Evolutionary conservation across 495 filamentous ascomycete species (phyloP).

Genomic region (Aspergillus panamensis): DNA sequence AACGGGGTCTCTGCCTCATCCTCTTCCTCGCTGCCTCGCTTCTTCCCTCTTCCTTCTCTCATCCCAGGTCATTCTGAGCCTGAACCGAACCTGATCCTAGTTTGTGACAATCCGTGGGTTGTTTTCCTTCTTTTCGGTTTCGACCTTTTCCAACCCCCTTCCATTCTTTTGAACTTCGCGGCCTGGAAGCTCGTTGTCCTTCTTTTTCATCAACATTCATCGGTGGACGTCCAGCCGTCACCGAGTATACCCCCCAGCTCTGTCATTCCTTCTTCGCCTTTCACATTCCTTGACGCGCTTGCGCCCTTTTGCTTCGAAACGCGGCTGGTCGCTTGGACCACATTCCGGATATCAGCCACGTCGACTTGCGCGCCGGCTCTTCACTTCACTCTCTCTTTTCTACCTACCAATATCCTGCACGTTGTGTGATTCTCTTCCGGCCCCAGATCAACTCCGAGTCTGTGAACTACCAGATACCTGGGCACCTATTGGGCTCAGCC

Average conservation of each 20-base stretch:
- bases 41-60: neutral
- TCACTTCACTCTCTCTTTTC: neutral
- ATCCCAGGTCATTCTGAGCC: neutral
- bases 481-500: neutral
- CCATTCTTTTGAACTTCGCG: constrained; percentile 14
- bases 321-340: constrained; percentile 2
- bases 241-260: constrained; percentile 13
- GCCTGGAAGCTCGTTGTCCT: constrained; percentile 38
- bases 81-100: neutral
- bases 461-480: too few species aligned
- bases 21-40: neutral
- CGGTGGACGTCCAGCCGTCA: constrained; percentile 15
- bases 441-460: too few species aligned
- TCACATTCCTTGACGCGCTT: constrained; percentile 27
- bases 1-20: neutral
- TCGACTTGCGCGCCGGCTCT: neutral
- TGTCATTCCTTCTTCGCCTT: constrained; percentile 17
- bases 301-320: constrained; percentile 13
- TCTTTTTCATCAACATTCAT: constrained; percentile 48
- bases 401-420: neutral
- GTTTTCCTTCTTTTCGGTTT: constrained; percentile 8
- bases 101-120: constrained; percentile 2
- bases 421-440: too few species aligned
- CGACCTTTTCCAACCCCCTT: constrained; percentile 8
- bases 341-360: neutral